Conservation (phyloP, 2,329 filamentous ascomycete genomes). For the Coniosporium tulheliwenetii region DNA sequence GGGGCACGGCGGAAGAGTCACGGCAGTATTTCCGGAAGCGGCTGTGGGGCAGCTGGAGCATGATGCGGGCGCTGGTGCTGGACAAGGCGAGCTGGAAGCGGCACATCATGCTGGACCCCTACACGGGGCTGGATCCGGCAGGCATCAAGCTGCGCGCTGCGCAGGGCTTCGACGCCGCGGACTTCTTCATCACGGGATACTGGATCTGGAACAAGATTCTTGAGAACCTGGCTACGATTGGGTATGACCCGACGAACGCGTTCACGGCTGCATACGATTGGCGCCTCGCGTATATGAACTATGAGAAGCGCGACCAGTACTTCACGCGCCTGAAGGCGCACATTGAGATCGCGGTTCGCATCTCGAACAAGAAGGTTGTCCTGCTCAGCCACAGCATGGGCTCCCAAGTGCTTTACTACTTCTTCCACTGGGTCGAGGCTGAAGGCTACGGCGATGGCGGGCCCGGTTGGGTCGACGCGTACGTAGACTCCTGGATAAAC, state of each 20-base stretch:
- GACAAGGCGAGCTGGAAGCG: constrained; percentile 92
- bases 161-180: constrained; percentile 92
- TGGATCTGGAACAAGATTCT: constrained; percentile 99
- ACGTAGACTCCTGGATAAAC: constrained; percentile 95
- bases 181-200: constrained; percentile 81
- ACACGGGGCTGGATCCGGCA: constrained; percentile 80
- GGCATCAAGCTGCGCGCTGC: constrained; percentile 81
- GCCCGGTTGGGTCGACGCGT: constrained; percentile 71
- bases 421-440: constrained; percentile 69
- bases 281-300: constrained; percentile 78
- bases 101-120: constrained; percentile 92
- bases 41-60: constrained; percentile 95
- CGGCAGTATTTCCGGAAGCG: constrained; percentile 86
- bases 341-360: constrained; percentile 68
- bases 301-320: constrained; percentile 83
- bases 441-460: constrained; percentile 67
- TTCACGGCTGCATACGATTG: constrained; percentile 71
- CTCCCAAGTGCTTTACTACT: constrained; percentile 81
- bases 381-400: constrained; percentile 95
- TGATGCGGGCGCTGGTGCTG: constrained; percentile 89
- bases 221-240: constrained; percentile 88
- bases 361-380: constrained; percentile 64
- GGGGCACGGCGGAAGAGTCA: constrained; percentile 77
- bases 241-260: constrained; percentile 75
- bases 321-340: constrained; percentile 82